Base-by-base conservation (phyloP, 176 grass and related monocot species). In the Dendrocalamus sinicus region DNA sequence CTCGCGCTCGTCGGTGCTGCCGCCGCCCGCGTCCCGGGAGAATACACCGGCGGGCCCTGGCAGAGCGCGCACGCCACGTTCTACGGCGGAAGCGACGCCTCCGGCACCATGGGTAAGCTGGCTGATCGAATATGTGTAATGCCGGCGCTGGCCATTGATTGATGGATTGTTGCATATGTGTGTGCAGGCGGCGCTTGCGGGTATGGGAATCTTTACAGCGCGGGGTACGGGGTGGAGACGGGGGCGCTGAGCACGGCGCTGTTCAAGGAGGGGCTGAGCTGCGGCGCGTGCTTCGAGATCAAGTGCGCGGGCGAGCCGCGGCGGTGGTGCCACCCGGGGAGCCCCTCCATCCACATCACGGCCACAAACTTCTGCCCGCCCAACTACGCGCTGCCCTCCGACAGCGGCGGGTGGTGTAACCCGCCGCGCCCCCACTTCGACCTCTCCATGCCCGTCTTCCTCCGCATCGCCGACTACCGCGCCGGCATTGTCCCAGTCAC, bases 351-450 rank as follows among this genome's bases (percentile, higher is more conserved):
- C 88, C 80, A 17, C 80, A 39, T 39, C 37, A 39, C 37, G 37
- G 37, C 37, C 37, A 39, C 37, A 4, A 39, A 39, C 37, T 39
- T 39, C 37, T 39, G 37, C 37, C 37, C 37, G 4, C 37, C 37
- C 37, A 39, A 39, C 37, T 39, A 39, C 37, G 37, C 59, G n/a
- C 59, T 62, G 37, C 14, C 78, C n/a, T 86, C 46, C 40, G 45
- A 91, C 68, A 30, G 77, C 5, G 94, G 94, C 16, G 94, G 94
- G 1, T 96, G 94, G 94, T 96, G 94, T 87, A 96, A 93, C 83
- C 94, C 94, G 3, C 91, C 94, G 2, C 86, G 94, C 12, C 67
- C 72, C 16, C 94, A 95, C 82, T 95, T 95, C 70, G 94, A 95
- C 84, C 88, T 89, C 82, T 75, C 88, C 76, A 85, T 85, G 88